Conservation (phyloP, 2,329 filamentous ascomycete genomes). For the Nigrograna mackinnonii region DNA sequence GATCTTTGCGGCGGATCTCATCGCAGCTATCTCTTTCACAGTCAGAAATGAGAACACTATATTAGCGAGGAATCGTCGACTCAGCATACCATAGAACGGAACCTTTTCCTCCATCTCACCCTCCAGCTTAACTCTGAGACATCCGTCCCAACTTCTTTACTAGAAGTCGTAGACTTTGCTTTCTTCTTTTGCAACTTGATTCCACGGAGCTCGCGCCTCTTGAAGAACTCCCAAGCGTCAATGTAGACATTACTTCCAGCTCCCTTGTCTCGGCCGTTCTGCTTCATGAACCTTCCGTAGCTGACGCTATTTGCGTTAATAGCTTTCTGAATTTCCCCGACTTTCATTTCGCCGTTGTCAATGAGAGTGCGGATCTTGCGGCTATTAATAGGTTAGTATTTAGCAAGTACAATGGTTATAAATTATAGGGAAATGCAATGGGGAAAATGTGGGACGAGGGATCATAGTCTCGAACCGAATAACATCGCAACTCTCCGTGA, state of each 20-base stretch:
- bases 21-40: constrained; percentile 59
- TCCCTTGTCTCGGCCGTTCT: constrained; percentile 46
- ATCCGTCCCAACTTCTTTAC: constrained; percentile 13
- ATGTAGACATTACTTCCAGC: constrained; percentile 27
- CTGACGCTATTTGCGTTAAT: constrained; percentile 41
- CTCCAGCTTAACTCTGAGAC: constrained; percentile 48
- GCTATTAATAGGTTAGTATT: constrained; percentile 6
- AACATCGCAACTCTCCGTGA: constrained; percentile 23
- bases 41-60: no score
- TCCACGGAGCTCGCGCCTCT: constrained; percentile 54
- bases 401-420: constrained; percentile 1
- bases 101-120: constrained; percentile 54
- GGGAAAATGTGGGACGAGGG: background rate
- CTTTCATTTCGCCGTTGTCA: constrained; percentile 49
- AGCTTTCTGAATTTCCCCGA: constrained; percentile 45
- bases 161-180: constrained; percentile 27
- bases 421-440: background rate
- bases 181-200: constrained; percentile 43
- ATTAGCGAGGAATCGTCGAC: background rate
- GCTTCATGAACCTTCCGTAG: constrained; percentile 55
- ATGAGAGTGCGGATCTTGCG: constrained; percentile 48
- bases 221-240: constrained; percentile 48
- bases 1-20: constrained; percentile 61
- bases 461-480: constrained; percentile 11
- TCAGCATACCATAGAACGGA: constrained; percentile 47